Percentiles rank a stretch among this genome's conserved stretches.
phyloP scores from a whole-genome alignment of 495 filamentous ascomycete genomes.

The Eremomyces bilateralis region DNA sequence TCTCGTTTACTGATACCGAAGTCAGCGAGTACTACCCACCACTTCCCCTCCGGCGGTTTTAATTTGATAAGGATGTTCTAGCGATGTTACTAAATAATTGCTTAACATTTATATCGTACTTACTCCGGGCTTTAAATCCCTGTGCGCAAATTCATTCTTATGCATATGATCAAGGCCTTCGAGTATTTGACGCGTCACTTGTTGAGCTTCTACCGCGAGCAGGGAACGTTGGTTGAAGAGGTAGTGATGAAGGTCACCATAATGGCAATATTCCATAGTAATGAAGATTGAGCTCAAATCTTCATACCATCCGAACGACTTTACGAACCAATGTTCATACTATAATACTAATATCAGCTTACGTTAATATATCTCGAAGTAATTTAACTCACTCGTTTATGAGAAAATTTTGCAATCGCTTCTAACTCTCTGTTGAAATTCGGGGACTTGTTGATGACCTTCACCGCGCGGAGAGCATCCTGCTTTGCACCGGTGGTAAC shows the following conservation, averaged over 20 bases:
- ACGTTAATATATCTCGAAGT: no score
- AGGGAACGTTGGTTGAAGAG: neutral
- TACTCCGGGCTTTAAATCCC: slow-evolving; percentile 7
- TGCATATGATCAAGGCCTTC: slow-evolving; percentile 5
- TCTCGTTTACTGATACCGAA: slow-evolving; percentile 12
- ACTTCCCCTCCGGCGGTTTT: slow-evolving; percentile 5
- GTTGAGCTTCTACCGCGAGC: slow-evolving; percentile 2
- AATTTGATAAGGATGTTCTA: slow-evolving; percentile 12
- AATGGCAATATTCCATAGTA: slow-evolving; percentile 5
- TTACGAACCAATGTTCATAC: slow-evolving; percentile 6
- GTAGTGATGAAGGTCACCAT: slow-evolving; percentile 4
- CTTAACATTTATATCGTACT: no score
- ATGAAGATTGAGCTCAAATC: slow-evolving; percentile 1
- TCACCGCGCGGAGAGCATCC: slow-evolving; percentile 4
- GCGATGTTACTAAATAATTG: no score
- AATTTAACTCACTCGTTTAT: slow-evolving; percentile 1
- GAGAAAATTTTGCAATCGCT: slow-evolving; percentile 7
- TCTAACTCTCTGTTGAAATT: slow-evolving; percentile 5
- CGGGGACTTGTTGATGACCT: neutral
- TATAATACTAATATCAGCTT: slow-evolving; percentile 1
- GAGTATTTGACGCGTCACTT: slow-evolving; percentile 3
- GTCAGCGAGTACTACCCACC: slow-evolving; percentile 12
- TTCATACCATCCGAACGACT: slow-evolving; percentile 7
- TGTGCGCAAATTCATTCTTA: slow-evolving; percentile 6
- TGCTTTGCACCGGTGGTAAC: neutral